Evolutionary conservation across 495 filamentous ascomycete species (phyloP).

Genomic region (Podospora appendiculata): DNA sequence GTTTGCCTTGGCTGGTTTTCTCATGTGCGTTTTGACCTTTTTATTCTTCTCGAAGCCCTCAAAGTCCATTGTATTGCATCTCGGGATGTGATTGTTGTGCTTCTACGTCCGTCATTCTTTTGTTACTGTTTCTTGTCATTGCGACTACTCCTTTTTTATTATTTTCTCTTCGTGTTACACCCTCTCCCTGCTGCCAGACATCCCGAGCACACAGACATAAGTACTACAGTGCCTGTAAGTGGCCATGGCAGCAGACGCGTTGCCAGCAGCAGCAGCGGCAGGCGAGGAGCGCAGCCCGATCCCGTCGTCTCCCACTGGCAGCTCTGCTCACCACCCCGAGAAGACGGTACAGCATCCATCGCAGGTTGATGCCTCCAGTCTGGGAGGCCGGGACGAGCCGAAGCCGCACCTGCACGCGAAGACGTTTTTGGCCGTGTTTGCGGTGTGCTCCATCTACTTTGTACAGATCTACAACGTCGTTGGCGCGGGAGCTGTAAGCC

Average conservation of each 20-base stretch:
- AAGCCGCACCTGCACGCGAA: slow-evolving; percentile 23
- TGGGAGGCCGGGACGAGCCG: slow-evolving; percentile 7
- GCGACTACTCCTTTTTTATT: background rate
- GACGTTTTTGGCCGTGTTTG: slow-evolving; percentile 25
- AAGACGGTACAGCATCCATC: background rate
- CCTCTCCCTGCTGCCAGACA: no score
- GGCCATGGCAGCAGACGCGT: no score
- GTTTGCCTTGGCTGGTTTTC: no score
- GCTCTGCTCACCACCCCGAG: slow-evolving; percentile 1
- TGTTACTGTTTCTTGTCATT: background rate
- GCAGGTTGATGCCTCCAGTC: no score
- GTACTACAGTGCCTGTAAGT: no score
- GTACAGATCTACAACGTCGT: slow-evolving; percentile 23
- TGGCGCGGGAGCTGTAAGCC: slow-evolving; percentile 24
- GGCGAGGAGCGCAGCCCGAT: background rate
- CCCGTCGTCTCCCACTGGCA: background rate
- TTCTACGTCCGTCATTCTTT: background rate
- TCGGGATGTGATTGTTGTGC: background rate
- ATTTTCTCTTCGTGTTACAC: background rate
- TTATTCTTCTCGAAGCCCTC: background rate
- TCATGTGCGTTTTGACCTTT: background rate
- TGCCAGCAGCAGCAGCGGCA: no score
- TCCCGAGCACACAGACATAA: no score
- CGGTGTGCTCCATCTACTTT: slow-evolving; percentile 25
- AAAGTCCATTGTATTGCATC: background rate